Percentiles rank a stretch among this genome's conserved stretches.
phyloP scores from a whole-genome alignment of 768 basidiomycete genomes.

The Punctularia strigosozonata region DNA sequence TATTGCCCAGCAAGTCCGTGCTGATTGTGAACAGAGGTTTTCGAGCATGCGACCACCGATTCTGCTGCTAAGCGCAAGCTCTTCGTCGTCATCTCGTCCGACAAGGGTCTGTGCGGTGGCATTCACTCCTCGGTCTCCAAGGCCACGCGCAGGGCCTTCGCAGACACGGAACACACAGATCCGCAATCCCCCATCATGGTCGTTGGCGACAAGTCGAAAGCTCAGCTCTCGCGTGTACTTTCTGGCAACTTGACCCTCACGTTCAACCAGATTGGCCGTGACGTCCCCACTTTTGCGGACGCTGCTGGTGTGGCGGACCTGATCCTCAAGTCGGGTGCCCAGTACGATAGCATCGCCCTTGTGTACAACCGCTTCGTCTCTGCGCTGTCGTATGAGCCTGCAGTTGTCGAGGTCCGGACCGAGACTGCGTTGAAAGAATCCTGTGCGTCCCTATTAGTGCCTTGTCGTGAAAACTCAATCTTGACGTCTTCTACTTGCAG shows the following conservation, averaged over 20 bases:
- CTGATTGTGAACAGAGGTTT: constrained; percentile 57
- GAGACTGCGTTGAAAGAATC: constrained; percentile 74
- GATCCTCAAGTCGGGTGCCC: constrained; percentile 72
- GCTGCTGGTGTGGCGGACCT: constrained; percentile 91
- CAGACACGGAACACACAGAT: constrained; percentile 34
- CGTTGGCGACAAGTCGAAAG: constrained; percentile 96
- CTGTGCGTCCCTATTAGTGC: constrained; percentile 33
- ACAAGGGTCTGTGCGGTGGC: constrained; percentile 99
- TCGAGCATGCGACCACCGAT: constrained; percentile 64
- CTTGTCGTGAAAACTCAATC: constrained; percentile 4
- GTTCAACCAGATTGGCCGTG: constrained; percentile 97
- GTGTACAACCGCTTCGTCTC: constrained; percentile 83
- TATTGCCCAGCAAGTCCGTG: no score
- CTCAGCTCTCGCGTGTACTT: constrained; percentile 65
- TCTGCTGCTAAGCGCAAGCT: constrained; percentile 66
- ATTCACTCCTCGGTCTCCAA: constrained; percentile 97
- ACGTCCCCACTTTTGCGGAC: constrained; percentile 95
- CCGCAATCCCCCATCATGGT: constrained; percentile 67
- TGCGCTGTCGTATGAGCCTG: constrained; percentile 83
- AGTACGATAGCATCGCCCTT: constrained; percentile 76
- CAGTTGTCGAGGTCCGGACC: constrained; percentile 65
- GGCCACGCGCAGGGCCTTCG: constrained; percentile 65
- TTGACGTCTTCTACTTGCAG: constrained; percentile 22
- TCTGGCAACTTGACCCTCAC: constrained; percentile 63
- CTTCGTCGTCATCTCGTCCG: constrained; percentile 90